Conservation (phyloP, 805 yeast species). For the Yarrowia deformans region DNA sequence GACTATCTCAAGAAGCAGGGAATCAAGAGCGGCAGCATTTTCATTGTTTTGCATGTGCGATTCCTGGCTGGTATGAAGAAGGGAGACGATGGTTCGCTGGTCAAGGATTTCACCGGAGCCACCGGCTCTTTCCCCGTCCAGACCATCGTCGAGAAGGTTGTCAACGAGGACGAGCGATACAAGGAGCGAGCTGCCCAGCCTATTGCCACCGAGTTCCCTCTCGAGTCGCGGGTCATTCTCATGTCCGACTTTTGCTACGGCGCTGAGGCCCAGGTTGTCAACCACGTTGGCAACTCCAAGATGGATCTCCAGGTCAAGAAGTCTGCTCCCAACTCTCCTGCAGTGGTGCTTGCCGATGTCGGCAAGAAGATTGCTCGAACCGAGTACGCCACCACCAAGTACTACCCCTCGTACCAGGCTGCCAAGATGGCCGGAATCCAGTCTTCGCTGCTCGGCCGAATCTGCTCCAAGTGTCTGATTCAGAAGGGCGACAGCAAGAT, state of each 20-base stretch:
- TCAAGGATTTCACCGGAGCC: slow-evolving; percentile 68
- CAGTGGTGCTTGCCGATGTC: slow-evolving; percentile 47
- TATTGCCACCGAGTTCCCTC: slow-evolving; percentile 81
- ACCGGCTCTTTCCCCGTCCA: slow-evolving; percentile 76
- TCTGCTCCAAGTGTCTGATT: slow-evolving; percentile 76
- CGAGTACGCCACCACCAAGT: slow-evolving; percentile 65
- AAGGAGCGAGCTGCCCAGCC: slow-evolving; percentile 76
- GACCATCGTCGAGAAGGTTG: slow-evolving; percentile 75
- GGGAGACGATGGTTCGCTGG: slow-evolving; percentile 72
- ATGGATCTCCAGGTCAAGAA: slow-evolving; percentile 47
- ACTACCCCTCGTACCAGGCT: slow-evolving; percentile 70
- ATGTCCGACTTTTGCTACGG: slow-evolving; percentile 91
- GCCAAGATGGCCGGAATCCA: slow-evolving; percentile 64
- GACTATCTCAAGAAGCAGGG: slow-evolving; percentile 62
- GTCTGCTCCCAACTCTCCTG: slow-evolving; percentile 59
- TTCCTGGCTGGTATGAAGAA: slow-evolving; percentile 81
- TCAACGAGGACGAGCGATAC: slow-evolving; percentile 76
- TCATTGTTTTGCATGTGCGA: slow-evolving; percentile 71
- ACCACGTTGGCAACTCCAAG: slow-evolving; percentile 50
- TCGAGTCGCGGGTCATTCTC: slow-evolving; percentile 72
- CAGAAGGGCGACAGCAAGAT: slow-evolving; percentile 60
- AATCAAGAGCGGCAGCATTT: slow-evolving; percentile 60
- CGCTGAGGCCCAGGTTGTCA: slow-evolving; percentile 60
- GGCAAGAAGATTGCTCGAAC: slow-evolving; percentile 66
- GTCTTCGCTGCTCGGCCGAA: slow-evolving; percentile 72